Conservation (phyloP, 2,329 filamentous ascomycete species). For the Ceratocystis lukuohia region DNA sequence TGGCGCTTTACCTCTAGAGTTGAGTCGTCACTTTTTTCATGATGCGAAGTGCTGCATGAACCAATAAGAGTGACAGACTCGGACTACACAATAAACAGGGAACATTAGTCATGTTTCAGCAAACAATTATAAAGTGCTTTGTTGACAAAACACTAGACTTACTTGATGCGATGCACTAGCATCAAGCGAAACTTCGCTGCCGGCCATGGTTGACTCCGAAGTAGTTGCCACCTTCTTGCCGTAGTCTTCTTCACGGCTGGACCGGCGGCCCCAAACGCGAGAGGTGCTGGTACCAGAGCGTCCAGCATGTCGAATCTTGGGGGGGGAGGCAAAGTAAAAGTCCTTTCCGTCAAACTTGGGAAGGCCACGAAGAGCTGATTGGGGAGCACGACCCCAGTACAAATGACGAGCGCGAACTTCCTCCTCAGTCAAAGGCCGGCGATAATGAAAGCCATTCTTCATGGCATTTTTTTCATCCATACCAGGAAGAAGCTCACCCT, state of each 20-base stretch:
- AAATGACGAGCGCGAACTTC: conserved; percentile 45
- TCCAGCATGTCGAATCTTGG: conserved; percentile 26
- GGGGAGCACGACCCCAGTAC: conserved; percentile 47
- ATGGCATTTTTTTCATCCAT: conserved; percentile 31
- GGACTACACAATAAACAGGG: background rate
- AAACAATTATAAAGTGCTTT: background rate
- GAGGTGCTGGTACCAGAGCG: conserved; percentile 4
- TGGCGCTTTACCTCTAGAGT: conserved; percentile 14
- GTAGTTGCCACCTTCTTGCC: conserved; percentile 12
- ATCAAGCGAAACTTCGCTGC: conserved; percentile 16
- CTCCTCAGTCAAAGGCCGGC: conserved; percentile 43
- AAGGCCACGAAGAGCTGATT: conserved; percentile 37
- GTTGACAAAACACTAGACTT: background rate
- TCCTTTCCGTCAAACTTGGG: conserved; percentile 53
- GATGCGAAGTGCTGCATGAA: conserved; percentile 13
- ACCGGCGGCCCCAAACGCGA: conserved; percentile 13
- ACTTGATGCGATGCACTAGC: conserved; percentile 15
- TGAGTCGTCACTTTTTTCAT: conserved; percentile 13
- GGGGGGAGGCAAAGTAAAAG: conserved; percentile 46
- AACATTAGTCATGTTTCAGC: background rate
- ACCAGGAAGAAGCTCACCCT: conserved; percentile 38
- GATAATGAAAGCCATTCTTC: conserved; percentile 40
- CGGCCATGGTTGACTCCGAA: conserved; percentile 6
- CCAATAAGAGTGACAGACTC: conserved; percentile 7
- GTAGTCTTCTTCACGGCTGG: conserved; percentile 13